A percentile compares a stretch with the other conserved stretches of the same genome.
These are phyloP conservation scores for Nicotiana tomentosiformis DNA, from an alignment of 257 asterid species.

Conservation along the genomic window DNA sequence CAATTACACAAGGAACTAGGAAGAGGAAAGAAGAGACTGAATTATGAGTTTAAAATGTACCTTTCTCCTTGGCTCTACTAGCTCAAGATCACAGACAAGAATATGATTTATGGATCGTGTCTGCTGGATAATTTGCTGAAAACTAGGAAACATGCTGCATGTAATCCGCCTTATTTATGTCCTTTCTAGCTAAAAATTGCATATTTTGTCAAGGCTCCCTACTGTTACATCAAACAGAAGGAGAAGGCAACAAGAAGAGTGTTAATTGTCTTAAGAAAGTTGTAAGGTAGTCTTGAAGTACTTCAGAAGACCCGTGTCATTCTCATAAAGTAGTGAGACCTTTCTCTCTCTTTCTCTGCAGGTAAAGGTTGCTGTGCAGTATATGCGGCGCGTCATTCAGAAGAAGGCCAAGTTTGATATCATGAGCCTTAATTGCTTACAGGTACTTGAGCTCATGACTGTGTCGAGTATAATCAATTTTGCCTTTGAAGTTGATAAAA, in stretches of 20 bases:
- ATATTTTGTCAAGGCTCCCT: neutral
- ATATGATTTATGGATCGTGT: neutral
- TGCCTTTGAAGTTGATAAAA: constrained; percentile 12
- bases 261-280: neutral
- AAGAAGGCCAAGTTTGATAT: constrained; percentile 94
- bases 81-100: neutral
- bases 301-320: neutral
- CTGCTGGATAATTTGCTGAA: neutral
- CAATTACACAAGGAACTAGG: neutral
- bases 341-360: constrained; percentile 20
- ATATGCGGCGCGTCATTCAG: constrained; percentile 86
- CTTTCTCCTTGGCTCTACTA: neutral
- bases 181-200: neutral
- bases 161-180: neutral
- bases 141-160: neutral
- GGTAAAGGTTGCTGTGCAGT: constrained; percentile 92
- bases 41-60: neutral
- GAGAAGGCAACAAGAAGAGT: neutral
- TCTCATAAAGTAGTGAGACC: constrained; percentile 10
- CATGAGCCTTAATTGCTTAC: constrained; percentile 61
- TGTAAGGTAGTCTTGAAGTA: neutral
- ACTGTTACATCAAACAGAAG: neutral
- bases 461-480: constrained; percentile 12
- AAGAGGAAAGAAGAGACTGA: neutral
- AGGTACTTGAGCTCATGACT: constrained; percentile 45